These are phyloP conservation scores for Cladosporium cucumerinum DNA, from an alignment of 2,329 filamentous ascomycete genomes.

Conservation along the genomic window DNA sequence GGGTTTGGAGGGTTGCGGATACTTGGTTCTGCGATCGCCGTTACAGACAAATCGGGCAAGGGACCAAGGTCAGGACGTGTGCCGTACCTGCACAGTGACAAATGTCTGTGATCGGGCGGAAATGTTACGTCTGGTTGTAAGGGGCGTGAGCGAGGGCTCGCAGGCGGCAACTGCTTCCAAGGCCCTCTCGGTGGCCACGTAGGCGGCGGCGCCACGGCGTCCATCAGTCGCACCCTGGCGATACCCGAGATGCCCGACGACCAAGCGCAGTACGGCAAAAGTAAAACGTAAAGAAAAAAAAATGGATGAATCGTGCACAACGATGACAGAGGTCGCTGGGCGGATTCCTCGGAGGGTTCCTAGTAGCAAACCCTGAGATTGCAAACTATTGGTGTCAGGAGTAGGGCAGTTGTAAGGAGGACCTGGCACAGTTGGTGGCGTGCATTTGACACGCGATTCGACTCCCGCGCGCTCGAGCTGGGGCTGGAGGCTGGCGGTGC, in stretches of 20 bases:
- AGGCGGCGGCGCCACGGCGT: background rate
- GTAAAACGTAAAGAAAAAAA: background rate
- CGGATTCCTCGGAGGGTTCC: background rate
- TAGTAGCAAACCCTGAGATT: background rate
- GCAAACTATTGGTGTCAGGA: background rate
- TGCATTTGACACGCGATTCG: background rate
- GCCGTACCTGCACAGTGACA: background rate
- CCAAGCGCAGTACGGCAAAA: background rate
- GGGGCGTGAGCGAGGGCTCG: background rate
- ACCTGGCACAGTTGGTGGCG: background rate
- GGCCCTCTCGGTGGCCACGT: background rate
- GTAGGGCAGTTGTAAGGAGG: background rate
- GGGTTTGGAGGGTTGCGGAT: slow-evolving; percentile 3
- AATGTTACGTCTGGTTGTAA: background rate
- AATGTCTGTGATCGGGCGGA: background rate
- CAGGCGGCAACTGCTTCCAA: background rate
- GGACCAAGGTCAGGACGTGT: background rate
- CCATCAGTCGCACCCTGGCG: background rate
- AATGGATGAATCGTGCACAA: background rate
- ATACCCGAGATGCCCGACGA: background rate
- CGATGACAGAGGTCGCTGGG: background rate
- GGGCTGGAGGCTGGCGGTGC: background rate
- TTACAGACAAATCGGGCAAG: slow-evolving; percentile 7
- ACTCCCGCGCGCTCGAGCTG: background rate
- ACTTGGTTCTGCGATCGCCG: slow-evolving; percentile 16